These are phyloP conservation scores for Phytophthora sansomeana DNA, from an alignment of 352 stramenopile species.

Conservation along the genomic window DNA sequence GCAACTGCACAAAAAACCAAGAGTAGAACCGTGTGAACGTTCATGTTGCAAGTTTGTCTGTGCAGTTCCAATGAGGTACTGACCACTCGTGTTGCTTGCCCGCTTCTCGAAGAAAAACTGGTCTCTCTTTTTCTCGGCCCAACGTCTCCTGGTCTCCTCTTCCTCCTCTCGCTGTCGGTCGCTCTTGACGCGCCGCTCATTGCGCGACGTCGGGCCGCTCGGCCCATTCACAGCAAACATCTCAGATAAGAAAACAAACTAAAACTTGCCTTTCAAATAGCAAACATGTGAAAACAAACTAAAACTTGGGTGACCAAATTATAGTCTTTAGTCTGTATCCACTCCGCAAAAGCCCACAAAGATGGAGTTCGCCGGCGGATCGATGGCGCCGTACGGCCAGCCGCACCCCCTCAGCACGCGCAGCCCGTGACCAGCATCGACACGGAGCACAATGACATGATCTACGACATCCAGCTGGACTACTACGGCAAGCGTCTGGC, in stretches of 20 bases:
- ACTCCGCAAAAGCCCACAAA: not conserved
- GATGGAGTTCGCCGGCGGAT: conserved; percentile 34
- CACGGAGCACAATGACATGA: conserved; percentile 91
- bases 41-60: conserved; percentile 16
- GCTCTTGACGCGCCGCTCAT: conserved; percentile 60
- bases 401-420: conserved; percentile 14
- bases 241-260: not conserved
- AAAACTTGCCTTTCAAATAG: conserved; percentile 11
- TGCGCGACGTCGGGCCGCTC: conserved; percentile 63
- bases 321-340: conserved; percentile 1
- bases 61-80: not conserved
- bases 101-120: conserved; percentile 52
- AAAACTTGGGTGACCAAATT: conserved; percentile 10
- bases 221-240: conserved; percentile 88
- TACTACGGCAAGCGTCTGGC: conserved; percentile 88
- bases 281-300: not conserved
- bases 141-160: conserved; percentile 34
- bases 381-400: conserved; percentile 19
- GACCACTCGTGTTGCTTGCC: conserved; percentile 17
- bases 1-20: conserved; percentile 5
- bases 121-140: conserved; percentile 38
- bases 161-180: conserved; percentile 38
- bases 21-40: not conserved
- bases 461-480: conserved; percentile 91
- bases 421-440: conserved; percentile 71